Evolutionary conservation across 2,329 filamentous ascomycete genomes (phyloP).

Genomic region (Parastagonospora avenae): DNA sequence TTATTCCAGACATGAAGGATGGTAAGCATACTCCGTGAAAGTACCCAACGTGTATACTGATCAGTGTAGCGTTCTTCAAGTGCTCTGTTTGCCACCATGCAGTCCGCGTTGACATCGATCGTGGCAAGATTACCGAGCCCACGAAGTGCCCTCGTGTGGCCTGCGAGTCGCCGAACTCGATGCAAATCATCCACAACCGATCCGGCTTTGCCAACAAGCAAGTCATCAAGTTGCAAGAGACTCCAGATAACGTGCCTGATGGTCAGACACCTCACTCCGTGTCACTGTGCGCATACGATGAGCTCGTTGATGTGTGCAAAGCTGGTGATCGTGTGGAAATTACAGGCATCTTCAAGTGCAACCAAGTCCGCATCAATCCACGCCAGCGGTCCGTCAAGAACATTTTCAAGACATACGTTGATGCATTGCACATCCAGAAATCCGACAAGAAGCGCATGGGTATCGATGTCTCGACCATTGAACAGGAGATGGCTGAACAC

Average conservation of each 20-base stretch:
- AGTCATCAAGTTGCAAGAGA: slow-evolving; percentile 98
- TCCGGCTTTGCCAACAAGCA: slow-evolving; percentile 97
- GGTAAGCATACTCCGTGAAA: slow-evolving; percentile 42
- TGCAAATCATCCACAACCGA: slow-evolving; percentile 97
- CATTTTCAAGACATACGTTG: slow-evolving; percentile 97
- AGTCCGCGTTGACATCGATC: slow-evolving; percentile 87
- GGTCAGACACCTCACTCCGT: slow-evolving; percentile 98
- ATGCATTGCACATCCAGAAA: slow-evolving; percentile 94
- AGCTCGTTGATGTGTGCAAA: slow-evolving; percentile 96
- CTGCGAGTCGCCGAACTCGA: slow-evolving; percentile 87
- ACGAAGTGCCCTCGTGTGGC: slow-evolving; percentile 83
- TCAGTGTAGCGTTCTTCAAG: slow-evolving; percentile 79
- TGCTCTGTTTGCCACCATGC: slow-evolving; percentile 93
- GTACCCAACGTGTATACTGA: slow-evolving; percentile 10
- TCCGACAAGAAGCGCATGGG: slow-evolving; percentile 94
- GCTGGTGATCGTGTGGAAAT: slow-evolving; percentile 95
- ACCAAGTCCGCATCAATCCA: slow-evolving; percentile 90
- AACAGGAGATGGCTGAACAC: slow-evolving; percentile 77
- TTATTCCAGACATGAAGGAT: slow-evolving; percentile 99
- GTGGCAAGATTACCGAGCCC: slow-evolving; percentile 94
- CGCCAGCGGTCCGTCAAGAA: slow-evolving; percentile 91
- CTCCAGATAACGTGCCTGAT: slow-evolving; percentile 89
- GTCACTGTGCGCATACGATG: slow-evolving; percentile 93
- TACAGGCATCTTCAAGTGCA: slow-evolving; percentile 95
- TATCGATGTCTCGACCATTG: slow-evolving; percentile 85